Conservation (phyloP, 768 basidiomycete species). For the Tricholomella constricta region DNA sequence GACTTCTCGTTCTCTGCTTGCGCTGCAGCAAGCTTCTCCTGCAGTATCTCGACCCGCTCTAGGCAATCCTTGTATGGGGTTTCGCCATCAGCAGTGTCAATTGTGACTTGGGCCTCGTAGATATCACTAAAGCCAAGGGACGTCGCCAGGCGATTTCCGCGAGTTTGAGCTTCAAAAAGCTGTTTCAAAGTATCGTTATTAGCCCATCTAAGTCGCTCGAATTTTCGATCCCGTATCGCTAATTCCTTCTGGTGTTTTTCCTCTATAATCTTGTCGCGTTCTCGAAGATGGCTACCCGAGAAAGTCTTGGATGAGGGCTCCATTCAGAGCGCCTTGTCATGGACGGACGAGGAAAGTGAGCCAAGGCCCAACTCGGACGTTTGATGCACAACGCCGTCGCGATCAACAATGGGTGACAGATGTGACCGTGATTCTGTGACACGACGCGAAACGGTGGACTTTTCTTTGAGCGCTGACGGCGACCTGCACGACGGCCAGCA, state of each 20-base stretch:
- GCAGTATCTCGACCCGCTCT: slow-evolving; percentile 34
- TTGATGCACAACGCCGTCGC: too few species aligned
- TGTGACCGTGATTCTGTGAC: not conserved
- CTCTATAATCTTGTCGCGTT: slow-evolving; percentile 38
- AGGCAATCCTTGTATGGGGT: slow-evolving; percentile 37
- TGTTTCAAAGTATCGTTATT: slow-evolving; percentile 39
- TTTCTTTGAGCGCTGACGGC: not conserved
- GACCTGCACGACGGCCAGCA: not conserved
- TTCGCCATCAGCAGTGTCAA: slow-evolving; percentile 38
- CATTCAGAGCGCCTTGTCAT: not conserved
- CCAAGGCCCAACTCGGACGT: too few species aligned
- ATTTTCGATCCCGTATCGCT: slow-evolving; percentile 27
- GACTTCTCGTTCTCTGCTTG: too few species aligned
- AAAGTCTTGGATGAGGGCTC: slow-evolving; percentile 20
- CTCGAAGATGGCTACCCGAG: slow-evolving; percentile 34
- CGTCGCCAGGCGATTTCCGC: slow-evolving; percentile 39
- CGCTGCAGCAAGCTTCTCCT: slow-evolving; percentile 34
- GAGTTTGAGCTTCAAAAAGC: slow-evolving; percentile 38
- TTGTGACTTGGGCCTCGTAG: slow-evolving; percentile 41
- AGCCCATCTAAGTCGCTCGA: slow-evolving; percentile 32
- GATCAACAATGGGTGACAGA: not conserved
- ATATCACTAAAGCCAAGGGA: slow-evolving; percentile 47
- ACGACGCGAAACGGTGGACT: too few species aligned
- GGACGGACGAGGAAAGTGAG: too few species aligned
- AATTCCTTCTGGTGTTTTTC: slow-evolving; percentile 37